Evolutionary conservation across 2,329 filamentous ascomycete genomes (phyloP), one percentile per base, ranked within the genome.

Genomic region (Talaromyces sp.): DNA sequence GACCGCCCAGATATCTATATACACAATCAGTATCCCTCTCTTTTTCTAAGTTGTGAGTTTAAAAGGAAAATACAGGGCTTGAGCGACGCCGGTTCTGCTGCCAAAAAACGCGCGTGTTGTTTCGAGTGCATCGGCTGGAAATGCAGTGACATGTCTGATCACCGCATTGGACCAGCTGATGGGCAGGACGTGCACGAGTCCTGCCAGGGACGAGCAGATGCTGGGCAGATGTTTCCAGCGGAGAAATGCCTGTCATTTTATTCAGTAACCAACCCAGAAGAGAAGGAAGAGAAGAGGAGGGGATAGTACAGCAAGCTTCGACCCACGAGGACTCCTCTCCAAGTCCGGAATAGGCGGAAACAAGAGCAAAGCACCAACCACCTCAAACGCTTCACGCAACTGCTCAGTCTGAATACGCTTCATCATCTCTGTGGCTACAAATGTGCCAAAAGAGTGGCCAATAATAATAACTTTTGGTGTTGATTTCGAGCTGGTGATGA

Each of bases 311-410:
- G 56, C 54, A 26, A 58, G 32, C 53, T 59, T 58, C 17, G 38
- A 26, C 12, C 60, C 60, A 12, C 53, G 43, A 12, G 57, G 60
- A 57, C 56, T 59, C 31, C 29, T 54, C 17, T 53, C 60, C 9
- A 62, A n/a, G 26, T 62, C 60, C 21, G 60, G 60, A 53, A 62
- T 59, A 1, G 60, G 60, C 38, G 60, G 60, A 50, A 62, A 62
- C 32, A 62, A 53, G 6, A 48, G 60, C 35, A 62, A 51, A 24
- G 35, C 56, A 10, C 57, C 60, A 35, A 57, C 56, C 3, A 62
- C 56, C 2, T 59, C 53, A 10, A 32, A 62, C 11, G 41, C 41
- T 11, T 59, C 52, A 10, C 31, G 46, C 11, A 41, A 11, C 4
- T 35, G 29, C 7, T 53, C 29, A 24, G 4, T 54, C 12, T 17